Base-by-base conservation (phyloP, 2,329 filamentous ascomycete genomes). In the Gaeumannomyces tritici region DNA sequence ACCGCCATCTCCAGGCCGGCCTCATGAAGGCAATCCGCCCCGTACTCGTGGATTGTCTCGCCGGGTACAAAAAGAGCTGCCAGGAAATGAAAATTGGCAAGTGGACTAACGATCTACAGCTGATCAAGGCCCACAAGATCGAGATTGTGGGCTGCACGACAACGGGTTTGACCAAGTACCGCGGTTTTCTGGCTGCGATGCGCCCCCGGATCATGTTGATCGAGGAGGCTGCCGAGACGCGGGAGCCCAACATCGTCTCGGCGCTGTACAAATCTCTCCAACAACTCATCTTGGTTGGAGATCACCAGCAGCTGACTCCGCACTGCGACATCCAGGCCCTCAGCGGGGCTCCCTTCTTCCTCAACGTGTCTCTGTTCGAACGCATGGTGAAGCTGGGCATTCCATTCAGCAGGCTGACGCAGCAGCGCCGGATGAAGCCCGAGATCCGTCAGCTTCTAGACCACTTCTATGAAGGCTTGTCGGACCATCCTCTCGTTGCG, bases 151-250 rank as follows among this genome's bases (percentile, higher is more conserved):
- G 83, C 42, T 83, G 83, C 60, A 96, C 91, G 0, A 92, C 89
- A 0, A 96, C 91, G 0, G 90, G 91, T 1, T 71, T 96, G 11
- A 88, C 87, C 73, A 96, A 96, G 67, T 93, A 95, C 65, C 85
- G 90, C 4, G 83, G 82, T 1, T 77, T 93, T 2, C 77, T 96
- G 27, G 79, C 86, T 0, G 83, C 83, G 2, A 70, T 93, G 5
- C 78, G 82, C 31, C 89, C 91, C 0, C 83, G 79, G 28, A 79
- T 90, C 4, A 79, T 93, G 18, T 75, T 96, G 51, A 86, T 96
- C 59, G 89, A 95, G 76, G 89, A 95, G 74, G 89, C 89, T 0
- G 91, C 90, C 0, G 90, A 96, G 70, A 89, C 88, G 0, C 80
- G 87, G 7, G 88, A 90, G 70, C 83, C 84, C 8, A 83, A 81